These are phyloP conservation scores for Pythium aphanidermatum DNA, from an alignment of 352 stramenopile genomes.

Conservation along the genomic window DNA sequence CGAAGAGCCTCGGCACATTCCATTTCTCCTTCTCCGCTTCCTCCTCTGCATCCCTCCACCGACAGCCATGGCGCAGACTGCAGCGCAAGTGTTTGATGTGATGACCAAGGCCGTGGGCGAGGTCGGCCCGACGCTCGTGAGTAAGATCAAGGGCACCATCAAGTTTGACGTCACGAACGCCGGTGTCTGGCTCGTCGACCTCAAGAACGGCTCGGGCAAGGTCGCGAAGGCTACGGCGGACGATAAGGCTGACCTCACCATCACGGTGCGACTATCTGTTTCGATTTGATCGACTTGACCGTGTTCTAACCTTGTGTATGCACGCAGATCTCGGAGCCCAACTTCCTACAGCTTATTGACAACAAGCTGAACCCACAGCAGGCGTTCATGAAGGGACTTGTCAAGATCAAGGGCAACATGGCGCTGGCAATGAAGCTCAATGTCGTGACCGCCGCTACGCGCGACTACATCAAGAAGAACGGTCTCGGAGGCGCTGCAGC, in stretches of 20 bases:
- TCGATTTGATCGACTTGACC: neutral
- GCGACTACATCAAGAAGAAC: slow-evolving; percentile 75
- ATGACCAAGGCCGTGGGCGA: slow-evolving; percentile 67
- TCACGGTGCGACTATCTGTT: slow-evolving; percentile 29
- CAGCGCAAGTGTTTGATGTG: slow-evolving; percentile 60
- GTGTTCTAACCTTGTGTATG: too few relatives aligned
- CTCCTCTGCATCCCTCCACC: neutral
- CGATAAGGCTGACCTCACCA: slow-evolving; percentile 73
- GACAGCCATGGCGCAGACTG: slow-evolving; percentile 27
- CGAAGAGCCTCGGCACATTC: neutral
- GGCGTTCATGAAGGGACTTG: slow-evolving; percentile 92
- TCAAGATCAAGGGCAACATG: slow-evolving; percentile 96
- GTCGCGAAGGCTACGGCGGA: slow-evolving; percentile 34
- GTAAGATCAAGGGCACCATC: slow-evolving; percentile 72
- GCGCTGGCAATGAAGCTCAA: slow-evolving; percentile 92
- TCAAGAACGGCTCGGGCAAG: slow-evolving; percentile 69
- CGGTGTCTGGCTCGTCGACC: slow-evolving; percentile 68
- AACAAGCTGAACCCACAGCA: slow-evolving; percentile 91
- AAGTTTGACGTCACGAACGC: slow-evolving; percentile 73
- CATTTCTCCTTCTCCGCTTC: slow-evolving; percentile 11
- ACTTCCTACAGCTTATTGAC: slow-evolving; percentile 73
- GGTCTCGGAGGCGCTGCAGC: slow-evolving; percentile 15
- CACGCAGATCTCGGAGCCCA: slow-evolving; percentile 64
- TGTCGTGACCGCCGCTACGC: slow-evolving; percentile 79
- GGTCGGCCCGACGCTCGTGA: slow-evolving; percentile 59